phyloP scores from a whole-genome alignment of 768 basidiomycete species.

The Myochromella boudieri region DNA sequence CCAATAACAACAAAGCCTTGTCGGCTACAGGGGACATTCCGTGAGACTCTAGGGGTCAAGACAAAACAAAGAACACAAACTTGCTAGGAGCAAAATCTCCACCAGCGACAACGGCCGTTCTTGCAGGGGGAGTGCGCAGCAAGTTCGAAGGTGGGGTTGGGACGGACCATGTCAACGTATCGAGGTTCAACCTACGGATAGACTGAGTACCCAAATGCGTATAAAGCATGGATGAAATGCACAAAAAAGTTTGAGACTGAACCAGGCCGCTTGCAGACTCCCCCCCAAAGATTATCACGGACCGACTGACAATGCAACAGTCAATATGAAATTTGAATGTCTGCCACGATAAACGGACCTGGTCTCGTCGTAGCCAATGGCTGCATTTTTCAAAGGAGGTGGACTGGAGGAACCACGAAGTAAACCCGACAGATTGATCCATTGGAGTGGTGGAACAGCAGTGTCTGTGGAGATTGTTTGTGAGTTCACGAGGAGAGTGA shows the following conservation, averaged over 20 bases:
- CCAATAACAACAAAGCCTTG: conserved; percentile 74
- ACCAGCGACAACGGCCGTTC: conserved; percentile 65
- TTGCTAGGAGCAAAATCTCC: conserved; percentile 81
- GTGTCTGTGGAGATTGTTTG: conserved; percentile 53
- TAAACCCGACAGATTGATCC: conserved; percentile 68
- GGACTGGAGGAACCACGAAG: conserved; percentile 55
- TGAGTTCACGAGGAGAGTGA: conserved; percentile 27
- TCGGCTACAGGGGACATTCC: conserved; percentile 49
- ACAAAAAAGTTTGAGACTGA: conserved; percentile 71
- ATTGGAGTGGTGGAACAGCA: conserved; percentile 65
- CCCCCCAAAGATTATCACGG: conserved; percentile 74
- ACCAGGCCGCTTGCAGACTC: conserved; percentile 64
- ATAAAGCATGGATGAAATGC: conserved; percentile 20
- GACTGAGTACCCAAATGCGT: background rate
- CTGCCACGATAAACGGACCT: conserved; percentile 27
- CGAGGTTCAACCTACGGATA: conserved; percentile 61
- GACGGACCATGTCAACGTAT: conserved; percentile 57
- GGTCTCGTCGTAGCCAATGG: conserved; percentile 61
- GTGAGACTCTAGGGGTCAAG: conserved; percentile 8
- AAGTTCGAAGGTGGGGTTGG: conserved; percentile 55
- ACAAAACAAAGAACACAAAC: conserved; percentile 41
- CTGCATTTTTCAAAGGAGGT: conserved; percentile 67
- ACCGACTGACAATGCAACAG: conserved; percentile 38
- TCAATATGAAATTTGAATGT: background rate
- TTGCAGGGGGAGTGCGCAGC: conserved; percentile 49